Conservation (phyloP, 1,139 yeast genomes). For the Yamadazyma pseudoaaseri region DNA sequence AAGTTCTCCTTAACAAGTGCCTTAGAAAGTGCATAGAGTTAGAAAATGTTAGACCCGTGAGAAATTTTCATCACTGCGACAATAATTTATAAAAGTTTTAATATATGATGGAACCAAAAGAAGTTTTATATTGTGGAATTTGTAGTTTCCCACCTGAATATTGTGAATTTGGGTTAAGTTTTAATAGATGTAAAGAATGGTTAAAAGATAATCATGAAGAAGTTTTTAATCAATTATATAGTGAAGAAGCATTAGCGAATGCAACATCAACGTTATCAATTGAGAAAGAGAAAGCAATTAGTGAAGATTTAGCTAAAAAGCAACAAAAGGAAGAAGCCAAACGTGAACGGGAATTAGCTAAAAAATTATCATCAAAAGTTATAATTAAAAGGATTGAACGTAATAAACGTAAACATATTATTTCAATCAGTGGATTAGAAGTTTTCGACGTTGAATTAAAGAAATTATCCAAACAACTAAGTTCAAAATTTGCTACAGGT, state of each 20-base stretch:
- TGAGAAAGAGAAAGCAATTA: constrained; percentile 81
- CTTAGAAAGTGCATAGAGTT: constrained; percentile 68
- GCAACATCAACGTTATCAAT: constrained; percentile 56
- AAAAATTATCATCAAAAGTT: constrained; percentile 76
- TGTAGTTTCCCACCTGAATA: constrained; percentile 90
- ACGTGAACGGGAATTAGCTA: constrained; percentile 80
- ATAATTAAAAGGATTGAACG: constrained; percentile 85
- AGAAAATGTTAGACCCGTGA: constrained; percentile 66
- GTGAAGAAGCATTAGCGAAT: constrained; percentile 52
- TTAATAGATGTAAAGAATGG: constrained; percentile 86
- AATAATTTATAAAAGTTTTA: not conserved
- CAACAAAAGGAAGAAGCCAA: constrained; percentile 89
- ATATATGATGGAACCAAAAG: constrained; percentile 37
- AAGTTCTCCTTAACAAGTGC: constrained; percentile 48
- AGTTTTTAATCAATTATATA: constrained; percentile 58
- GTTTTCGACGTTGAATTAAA: constrained; percentile 87
- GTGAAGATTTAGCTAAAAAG: constrained; percentile 77
- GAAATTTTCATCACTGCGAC: constrained; percentile 27
- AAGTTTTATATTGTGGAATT: constrained; percentile 71
- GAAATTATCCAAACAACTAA: constrained; percentile 87
- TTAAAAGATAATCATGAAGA: constrained; percentile 58
- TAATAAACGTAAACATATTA: constrained; percentile 84
- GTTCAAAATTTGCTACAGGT: constrained; percentile 95
- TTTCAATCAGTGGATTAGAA: constrained; percentile 85
- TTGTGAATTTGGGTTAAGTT: constrained; percentile 86